Percentiles rank a stretch among this genome's conserved stretches.
Conservation (phyloP, 2,329 filamentous ascomycete genomes). For the Akanthomyces lecanii region DNA sequence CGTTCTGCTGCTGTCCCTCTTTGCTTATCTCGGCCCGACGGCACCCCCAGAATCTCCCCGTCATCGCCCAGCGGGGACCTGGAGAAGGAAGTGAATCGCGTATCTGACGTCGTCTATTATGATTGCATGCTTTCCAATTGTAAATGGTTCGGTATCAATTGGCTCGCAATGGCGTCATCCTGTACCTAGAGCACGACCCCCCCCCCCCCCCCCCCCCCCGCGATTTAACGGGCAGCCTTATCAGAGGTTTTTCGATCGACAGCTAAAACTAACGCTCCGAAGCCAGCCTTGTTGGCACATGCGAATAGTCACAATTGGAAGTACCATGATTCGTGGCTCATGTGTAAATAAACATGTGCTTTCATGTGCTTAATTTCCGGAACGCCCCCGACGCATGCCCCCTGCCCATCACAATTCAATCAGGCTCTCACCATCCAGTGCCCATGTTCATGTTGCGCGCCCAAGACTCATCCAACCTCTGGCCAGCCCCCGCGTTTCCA, state of each 20-base stretch:
- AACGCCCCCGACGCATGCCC: background rate
- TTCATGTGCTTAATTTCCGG: background rate
- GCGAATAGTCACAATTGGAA: background rate
- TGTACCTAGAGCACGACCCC: background rate
- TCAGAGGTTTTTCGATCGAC: background rate
- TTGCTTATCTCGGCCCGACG: background rate
- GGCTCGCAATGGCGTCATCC: background rate
- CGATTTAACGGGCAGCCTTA: background rate
- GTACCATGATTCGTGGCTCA: background rate
- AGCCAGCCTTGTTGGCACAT: background rate
- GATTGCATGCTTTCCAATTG: too few species aligned
- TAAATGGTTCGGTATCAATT: background rate
- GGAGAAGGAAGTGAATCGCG: too few species aligned
- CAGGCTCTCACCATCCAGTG: slow-evolving; percentile 4
- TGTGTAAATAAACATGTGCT: background rate
- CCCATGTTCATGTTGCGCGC: slow-evolving; percentile 5
- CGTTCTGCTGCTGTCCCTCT: background rate
- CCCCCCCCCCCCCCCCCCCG: background rate
- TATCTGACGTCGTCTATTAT: background rate
- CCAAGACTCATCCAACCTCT: background rate
- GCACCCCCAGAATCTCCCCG: background rate
- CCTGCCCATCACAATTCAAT: background rate
- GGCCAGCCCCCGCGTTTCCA: background rate
- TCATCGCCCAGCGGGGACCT: background rate
- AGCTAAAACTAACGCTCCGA: background rate